A percentile compares a stretch with the other conserved stretches of the same genome.
phyloP scores from a whole-genome alignment of 208 protist species.

The Trypanosoma congolense region DNA sequence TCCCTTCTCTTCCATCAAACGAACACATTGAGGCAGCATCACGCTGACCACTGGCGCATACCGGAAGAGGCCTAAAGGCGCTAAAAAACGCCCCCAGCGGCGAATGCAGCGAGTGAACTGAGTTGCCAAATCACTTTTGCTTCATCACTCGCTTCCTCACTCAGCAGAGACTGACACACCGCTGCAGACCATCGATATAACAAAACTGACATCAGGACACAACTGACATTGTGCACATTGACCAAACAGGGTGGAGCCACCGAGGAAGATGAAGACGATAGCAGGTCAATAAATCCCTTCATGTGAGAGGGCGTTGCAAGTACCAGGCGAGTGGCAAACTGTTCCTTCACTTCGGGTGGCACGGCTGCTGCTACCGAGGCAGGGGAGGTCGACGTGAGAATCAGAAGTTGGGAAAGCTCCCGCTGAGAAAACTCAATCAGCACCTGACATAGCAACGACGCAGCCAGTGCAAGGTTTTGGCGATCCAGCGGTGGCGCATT shows the following conservation, averaged over 20 bases:
- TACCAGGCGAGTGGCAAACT: conserved; percentile 3
- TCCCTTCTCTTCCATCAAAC: conserved; percentile 3
- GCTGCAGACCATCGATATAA: conserved; percentile 14
- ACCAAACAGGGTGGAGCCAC: background rate
- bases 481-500: background rate
- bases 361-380: background rate
- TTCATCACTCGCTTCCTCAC: conserved; percentile 7
- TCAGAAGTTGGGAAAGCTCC: conserved; percentile 4
- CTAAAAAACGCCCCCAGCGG: conserved; percentile 18
- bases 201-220: conserved; percentile 22
- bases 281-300: background rate
- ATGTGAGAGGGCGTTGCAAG: conserved; percentile 16
- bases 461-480: conserved; percentile 4
- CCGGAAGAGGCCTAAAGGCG: conserved; percentile 10
- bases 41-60: conserved; percentile 12
- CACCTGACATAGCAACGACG: conserved; percentile 1
- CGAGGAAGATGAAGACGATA: conserved; percentile 1
- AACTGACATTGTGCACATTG: conserved; percentile 6
- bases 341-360: background rate
- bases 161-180: conserved; percentile 3
- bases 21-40: conserved; percentile 19
- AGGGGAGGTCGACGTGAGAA: background rate
- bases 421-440: conserved; percentile 16
- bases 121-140: background rate
- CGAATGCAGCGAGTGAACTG: conserved; percentile 8